These are phyloP conservation scores for Pythium folliculosum DNA, from an alignment of 352 stramenopile genomes.

Conservation along the genomic window DNA sequence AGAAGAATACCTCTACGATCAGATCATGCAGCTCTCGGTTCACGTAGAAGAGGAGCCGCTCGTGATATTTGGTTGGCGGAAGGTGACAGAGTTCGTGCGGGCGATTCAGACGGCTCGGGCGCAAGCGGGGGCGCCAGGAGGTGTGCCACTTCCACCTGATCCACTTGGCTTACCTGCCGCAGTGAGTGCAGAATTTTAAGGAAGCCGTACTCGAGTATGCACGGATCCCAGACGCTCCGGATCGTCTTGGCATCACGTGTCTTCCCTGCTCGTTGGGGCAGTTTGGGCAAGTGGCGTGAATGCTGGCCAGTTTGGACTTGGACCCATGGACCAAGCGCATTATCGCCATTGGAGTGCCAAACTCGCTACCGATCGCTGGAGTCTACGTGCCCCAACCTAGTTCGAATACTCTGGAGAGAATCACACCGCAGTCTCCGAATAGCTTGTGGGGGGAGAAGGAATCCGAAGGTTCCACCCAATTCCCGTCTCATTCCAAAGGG, in stretches of 20 bases:
- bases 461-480: not conserved
- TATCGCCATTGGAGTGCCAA: slow-evolving; percentile 24
- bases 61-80: slow-evolving; percentile 32
- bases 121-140: slow-evolving; percentile 19
- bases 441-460: slow-evolving; percentile 2
- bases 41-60: slow-evolving; percentile 23
- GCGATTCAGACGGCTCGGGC: slow-evolving; percentile 22
- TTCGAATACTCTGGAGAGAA: slow-evolving; percentile 28
- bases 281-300: slow-evolving; percentile 14
- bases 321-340: slow-evolving; percentile 29
- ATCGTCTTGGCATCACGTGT: slow-evolving; percentile 26
- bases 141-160: slow-evolving; percentile 25
- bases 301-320: slow-evolving; percentile 14
- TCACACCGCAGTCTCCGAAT: slow-evolving; percentile 19
- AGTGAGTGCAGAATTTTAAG: slow-evolving; percentile 26
- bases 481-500: slow-evolving; percentile 28
- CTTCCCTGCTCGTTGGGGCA: slow-evolving; percentile 29
- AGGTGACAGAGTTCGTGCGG: slow-evolving; percentile 22
- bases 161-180: slow-evolving; percentile 10
- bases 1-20: slow-evolving; percentile 26
- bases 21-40: slow-evolving; percentile 27
- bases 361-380: slow-evolving; percentile 24
- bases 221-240: slow-evolving; percentile 12
- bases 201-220: slow-evolving; percentile 34
- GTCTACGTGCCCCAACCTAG: slow-evolving; percentile 30